Evolutionary conservation across 495 filamentous ascomycete species (phyloP), one percentile per base, ranked within the genome.

Genomic region (Letharia lupina): DNA sequence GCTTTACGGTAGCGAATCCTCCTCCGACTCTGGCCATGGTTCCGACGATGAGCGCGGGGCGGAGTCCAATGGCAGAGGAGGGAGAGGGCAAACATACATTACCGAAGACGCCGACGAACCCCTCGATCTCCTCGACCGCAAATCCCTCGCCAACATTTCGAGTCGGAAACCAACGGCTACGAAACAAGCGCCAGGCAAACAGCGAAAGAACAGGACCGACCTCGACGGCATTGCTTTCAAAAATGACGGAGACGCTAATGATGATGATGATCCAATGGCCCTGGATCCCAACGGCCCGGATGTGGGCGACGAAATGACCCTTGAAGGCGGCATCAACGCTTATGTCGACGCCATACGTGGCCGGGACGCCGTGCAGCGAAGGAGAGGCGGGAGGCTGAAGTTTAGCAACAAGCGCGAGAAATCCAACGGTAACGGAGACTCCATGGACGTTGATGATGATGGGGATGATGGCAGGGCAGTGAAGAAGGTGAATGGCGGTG

Each of bases 61-160:
- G 15, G 54, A n/a, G 80, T 69, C 73, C 28, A 81, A 80, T 70
- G 73, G 71, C 41, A 81, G 75, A 60, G 80, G 81, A 62, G 85
- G 83, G 70, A 83, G 84, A 63, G 80, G 82, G 56, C 82, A 83
- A 58, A 84, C 87, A 57, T 98, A 94, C 77, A 98, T 98, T 73
- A 82, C 93, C 68, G 95, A 98, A 78, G 87, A 91, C 67, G 89
- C 92, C 65, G 88, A 95, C 71, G 93, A 97, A 74, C 94, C 94
- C 2, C 85, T 98, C 41, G 94, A 98, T 79, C 82, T 98, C 35
- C 84, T 98, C 16, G 93, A 91, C 69, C 87, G 89, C 52, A 87
- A 87, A 72, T 91, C 94, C 15, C 82, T 98, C 23, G 93, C 91
- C 35, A 91, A 92, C 72, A 98, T 98, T 70, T 96, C 94, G 18